A percentile compares a stretch with the other conserved stretches of the same genome.
These are phyloP conservation scores for Colletotrichum ledebouriae DNA, from an alignment of 2,329 filamentous ascomycete species.

Conservation along the genomic window DNA sequence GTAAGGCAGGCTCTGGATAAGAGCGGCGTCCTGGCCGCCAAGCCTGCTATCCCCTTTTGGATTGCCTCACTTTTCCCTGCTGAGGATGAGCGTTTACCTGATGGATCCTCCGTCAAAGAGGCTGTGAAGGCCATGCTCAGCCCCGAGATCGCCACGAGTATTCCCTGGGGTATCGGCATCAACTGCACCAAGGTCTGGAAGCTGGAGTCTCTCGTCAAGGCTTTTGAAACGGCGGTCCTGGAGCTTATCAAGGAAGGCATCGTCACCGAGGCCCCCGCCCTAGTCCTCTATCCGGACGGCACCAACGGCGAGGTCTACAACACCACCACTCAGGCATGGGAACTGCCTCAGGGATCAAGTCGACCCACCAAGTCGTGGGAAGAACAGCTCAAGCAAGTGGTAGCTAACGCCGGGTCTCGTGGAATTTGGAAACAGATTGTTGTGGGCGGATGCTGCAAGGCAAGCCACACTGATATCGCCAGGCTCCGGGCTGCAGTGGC, in stretches of 20 bases:
- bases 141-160: conserved; percentile 41
- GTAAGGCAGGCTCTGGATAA: conserved; percentile 61
- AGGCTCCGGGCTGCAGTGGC: conserved; percentile 35
- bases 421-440: conserved; percentile 61
- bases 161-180: conserved; percentile 74
- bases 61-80: conserved; percentile 73
- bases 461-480: conserved; percentile 49
- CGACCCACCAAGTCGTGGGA: conserved; percentile 58
- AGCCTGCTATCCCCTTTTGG: conserved; percentile 64
- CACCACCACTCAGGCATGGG: conserved; percentile 73
- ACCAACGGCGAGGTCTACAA: conserved; percentile 78
- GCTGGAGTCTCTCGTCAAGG: conserved; percentile 66
- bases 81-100: conserved; percentile 66
- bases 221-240: conserved; percentile 65
- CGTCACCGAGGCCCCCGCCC: conserved; percentile 59
- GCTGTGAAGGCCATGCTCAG: conserved; percentile 56
- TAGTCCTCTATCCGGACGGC: conserved; percentile 78
- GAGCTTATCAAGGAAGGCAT: conserved; percentile 53
- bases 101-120: conserved; percentile 61
- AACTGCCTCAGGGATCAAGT: conserved; percentile 51
- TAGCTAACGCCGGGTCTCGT: conserved; percentile 52
- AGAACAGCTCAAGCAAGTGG: conserved; percentile 57
- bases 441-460: conserved; percentile 68
- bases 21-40: conserved; percentile 47
- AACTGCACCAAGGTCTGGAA: conserved; percentile 78